Evolutionary conservation across 1,284 basidiomycete genomes (phyloP), one percentile per base, ranked within the genome.

Genomic region (Papiliotrema fonsecae): DNA sequence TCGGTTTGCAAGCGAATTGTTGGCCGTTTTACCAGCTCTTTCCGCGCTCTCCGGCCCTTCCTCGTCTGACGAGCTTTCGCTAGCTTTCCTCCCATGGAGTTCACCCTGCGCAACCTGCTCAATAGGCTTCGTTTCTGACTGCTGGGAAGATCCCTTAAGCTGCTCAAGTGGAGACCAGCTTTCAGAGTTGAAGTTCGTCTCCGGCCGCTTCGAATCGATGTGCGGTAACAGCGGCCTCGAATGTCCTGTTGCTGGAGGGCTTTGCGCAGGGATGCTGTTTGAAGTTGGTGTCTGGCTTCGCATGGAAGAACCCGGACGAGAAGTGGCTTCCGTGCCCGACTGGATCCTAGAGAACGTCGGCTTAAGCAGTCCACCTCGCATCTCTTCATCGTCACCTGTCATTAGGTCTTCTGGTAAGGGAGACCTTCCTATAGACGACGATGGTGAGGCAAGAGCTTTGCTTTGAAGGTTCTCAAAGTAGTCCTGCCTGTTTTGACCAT

Each of bases 61-160:
- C 14, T 68, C 66, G 42, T 70, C 65, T 37, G 64, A 69, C 6
- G 68, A 70, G 38, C 64, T 61, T 4, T 31, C 43, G 26, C n/a
- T n/a, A n/a, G n/a, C n/a, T n/a, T n/a, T n/a, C n/a, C n/a, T n/a
- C n/a, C n/a, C n/a, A n/a, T n/a, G n/a, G n/a, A n/a, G n/a, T n/a
- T n/a, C n/a, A n/a, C n/a, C n/a, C n/a, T n/a, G n/a, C n/a, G n/a
- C n/a, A n/a, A n/a, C n/a, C n/a, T n/a, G n/a, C n/a, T n/a, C n/a
- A n/a, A n/a, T n/a, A n/a, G n/a, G n/a, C n/a, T n/a, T n/a, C n/a
- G n/a, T n/a, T n/a, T n/a, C n/a, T n/a, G n/a, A n/a, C n/a, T n/a
- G n/a, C n/a, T n/a, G n/a, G n/a, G n/a, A n/a, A n/a, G n/a, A n/a
- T n/a, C n/a, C 10, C 18, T 35, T 27, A 9, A 48, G 38, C 16